Conservation (phyloP, 1,284 basidiomycete species). For the Marasmius oreades region DNA sequence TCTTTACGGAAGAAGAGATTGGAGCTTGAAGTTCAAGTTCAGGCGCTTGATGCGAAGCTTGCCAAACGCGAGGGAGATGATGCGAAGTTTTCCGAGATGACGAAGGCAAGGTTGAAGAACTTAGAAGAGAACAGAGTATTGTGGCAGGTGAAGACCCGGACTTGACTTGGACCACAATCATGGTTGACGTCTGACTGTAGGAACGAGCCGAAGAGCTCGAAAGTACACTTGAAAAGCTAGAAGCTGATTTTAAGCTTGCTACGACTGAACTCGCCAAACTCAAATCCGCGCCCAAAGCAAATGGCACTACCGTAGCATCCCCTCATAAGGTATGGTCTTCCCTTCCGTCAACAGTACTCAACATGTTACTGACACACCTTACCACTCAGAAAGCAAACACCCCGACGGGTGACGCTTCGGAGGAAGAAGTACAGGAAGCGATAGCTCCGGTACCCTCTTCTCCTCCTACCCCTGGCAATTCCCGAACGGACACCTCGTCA, state of each 20-base stretch:
- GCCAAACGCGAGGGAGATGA: constrained; percentile 33
- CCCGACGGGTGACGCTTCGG: neutral
- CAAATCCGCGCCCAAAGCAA: constrained; percentile 34
- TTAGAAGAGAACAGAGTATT: constrained; percentile 36
- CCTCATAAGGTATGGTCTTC: constrained; percentile 14
- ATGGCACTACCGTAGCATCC: constrained; percentile 26
- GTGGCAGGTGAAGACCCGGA: constrained; percentile 37
- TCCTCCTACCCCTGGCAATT: neutral
- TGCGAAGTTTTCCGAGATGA: constrained; percentile 33
- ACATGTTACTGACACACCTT: neutral
- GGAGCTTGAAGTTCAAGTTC: constrained; percentile 53
- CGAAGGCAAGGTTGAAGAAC: constrained; percentile 39
- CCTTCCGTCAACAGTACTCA: neutral
- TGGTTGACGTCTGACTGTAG: neutral
- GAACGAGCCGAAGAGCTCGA: neutral
- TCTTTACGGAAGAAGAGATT: constrained; percentile 48
- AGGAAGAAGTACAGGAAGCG: neutral
- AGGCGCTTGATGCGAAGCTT: constrained; percentile 43
- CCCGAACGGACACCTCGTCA: neutral
- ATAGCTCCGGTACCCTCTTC: neutral
- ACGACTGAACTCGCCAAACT: constrained; percentile 41
- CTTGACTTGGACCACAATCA: neutral
- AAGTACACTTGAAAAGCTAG: constrained; percentile 9
- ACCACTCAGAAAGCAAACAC: neutral
- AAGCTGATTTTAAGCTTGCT: constrained; percentile 27